Percentiles rank a stretch among this genome's conserved stretches.
Conservation (phyloP, 164 flowering plant genomes). For the Paratinospora sagittata region DNA sequence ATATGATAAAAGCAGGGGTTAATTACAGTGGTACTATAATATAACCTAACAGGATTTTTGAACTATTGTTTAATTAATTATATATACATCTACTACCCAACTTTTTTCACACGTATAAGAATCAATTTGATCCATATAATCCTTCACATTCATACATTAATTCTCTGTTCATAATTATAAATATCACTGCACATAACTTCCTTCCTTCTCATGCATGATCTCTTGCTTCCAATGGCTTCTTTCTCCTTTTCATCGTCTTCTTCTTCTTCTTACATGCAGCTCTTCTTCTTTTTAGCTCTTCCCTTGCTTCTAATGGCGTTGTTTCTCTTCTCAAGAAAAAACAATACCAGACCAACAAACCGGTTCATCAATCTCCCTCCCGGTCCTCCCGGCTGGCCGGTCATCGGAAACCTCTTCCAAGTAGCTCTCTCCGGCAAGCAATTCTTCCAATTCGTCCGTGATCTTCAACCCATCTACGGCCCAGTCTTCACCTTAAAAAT, state of each 20-base stretch:
- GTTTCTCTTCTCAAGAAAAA: conserved; percentile 26
- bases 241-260: background rate
- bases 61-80: no score
- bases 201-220: background rate
- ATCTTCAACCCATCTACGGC: conserved; percentile 48
- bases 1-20: no score
- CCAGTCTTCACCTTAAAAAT: conserved; percentile 69
- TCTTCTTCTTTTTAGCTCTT: conserved; percentile 32
- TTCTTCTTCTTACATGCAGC: background rate
- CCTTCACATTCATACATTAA: no score
- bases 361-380: conserved; percentile 57
- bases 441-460: conserved; percentile 55
- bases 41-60: no score
- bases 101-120: no score
- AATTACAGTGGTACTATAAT: no score
- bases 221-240: background rate
- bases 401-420: conserved; percentile 92
- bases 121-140: no score
- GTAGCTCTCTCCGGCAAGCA: conserved; percentile 69
- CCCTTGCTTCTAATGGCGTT: conserved; percentile 18
- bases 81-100: no score
- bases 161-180: no score
- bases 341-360: conserved; percentile 16
- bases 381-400: conserved; percentile 86
- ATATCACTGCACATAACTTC: background rate